These are phyloP conservation scores for Metschnikowia kofuensis DNA, from an alignment of 805 yeast genomes.

Conservation along the genomic window DNA sequence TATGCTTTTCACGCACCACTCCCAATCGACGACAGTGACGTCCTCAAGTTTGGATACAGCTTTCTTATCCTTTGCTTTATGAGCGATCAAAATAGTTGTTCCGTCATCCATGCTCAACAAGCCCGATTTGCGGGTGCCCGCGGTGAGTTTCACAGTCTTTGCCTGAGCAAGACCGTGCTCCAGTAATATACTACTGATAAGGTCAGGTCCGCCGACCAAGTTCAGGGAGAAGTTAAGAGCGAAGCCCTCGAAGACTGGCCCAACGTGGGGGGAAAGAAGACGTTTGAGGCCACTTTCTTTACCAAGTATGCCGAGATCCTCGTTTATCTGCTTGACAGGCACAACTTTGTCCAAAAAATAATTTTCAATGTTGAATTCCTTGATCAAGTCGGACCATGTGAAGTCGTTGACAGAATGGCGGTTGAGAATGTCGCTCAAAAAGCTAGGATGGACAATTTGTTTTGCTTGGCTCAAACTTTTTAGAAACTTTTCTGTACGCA, in stretches of 20 bases:
- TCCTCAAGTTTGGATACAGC: conserved; percentile 6
- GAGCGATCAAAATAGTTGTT: conserved; percentile 25
- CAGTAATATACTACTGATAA: conserved; percentile 53
- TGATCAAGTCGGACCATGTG: conserved; percentile 16
- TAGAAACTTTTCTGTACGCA: conserved; percentile 85
- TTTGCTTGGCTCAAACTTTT: conserved; percentile 58
- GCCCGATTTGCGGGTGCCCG: conserved; percentile 14
- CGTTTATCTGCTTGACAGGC: conserved; percentile 29
- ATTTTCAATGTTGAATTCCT: conserved; percentile 26
- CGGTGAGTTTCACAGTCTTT: conserved; percentile 23
- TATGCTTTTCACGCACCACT: conserved; percentile 58
- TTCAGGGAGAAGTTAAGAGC: conserved; percentile 53
- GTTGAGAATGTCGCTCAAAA: conserved; percentile 20
- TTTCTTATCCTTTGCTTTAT: conserved; percentile 34
- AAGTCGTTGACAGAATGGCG: conserved; percentile 32
- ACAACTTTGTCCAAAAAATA: conserved; percentile 35
- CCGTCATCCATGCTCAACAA: conserved; percentile 18
- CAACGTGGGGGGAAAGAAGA: conserved; percentile 5
- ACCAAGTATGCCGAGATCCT: conserved; percentile 24
- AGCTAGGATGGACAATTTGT: conserved; percentile 55
- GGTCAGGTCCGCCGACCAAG: conserved; percentile 58
- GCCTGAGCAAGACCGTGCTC: conserved; percentile 53
- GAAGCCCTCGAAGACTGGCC: conserved; percentile 44
- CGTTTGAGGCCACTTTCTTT: conserved; percentile 13
- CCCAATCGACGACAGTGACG: conserved; percentile 54